Conservation (phyloP, 257 asterid genomes). For the Solanum peruvianum region DNA sequence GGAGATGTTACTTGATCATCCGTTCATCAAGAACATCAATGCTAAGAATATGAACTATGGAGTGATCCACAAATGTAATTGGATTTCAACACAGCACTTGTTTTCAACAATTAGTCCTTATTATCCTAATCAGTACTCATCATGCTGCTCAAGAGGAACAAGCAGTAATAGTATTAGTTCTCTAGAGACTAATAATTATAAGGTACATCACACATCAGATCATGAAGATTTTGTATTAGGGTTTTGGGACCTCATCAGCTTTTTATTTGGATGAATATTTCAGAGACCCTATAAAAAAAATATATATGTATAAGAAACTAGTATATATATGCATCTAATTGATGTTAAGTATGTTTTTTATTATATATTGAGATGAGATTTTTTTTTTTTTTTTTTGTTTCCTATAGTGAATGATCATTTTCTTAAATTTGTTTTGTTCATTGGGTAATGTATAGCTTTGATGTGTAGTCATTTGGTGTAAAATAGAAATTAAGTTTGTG, state of each 20-base stretch:
- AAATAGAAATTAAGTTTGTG: background rate
- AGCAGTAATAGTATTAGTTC: background rate
- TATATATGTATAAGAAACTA: background rate
- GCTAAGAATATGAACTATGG: background rate
- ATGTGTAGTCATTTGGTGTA: background rate
- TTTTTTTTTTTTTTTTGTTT: no score
- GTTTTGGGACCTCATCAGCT: background rate
- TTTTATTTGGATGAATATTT: background rate
- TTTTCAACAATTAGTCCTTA: background rate
- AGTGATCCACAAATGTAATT: background rate
- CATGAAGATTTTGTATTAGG: background rate
- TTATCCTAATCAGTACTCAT: background rate
- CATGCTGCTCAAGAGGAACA: background rate
- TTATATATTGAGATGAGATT: background rate
- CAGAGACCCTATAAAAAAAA: background rate
- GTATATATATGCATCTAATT: background rate
- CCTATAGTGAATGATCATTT: background rate
- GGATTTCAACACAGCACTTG: background rate
- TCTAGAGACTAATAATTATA: background rate
- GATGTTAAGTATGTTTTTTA: background rate
- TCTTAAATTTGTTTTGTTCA: background rate
- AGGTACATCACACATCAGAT: background rate
- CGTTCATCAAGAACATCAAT: background rate
- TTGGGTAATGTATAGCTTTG: background rate
- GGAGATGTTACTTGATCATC: background rate